phyloP scores from a whole-genome alignment of 2,329 filamentous ascomycete genomes.

The Pseudogymnoascus pannorum region DNA sequence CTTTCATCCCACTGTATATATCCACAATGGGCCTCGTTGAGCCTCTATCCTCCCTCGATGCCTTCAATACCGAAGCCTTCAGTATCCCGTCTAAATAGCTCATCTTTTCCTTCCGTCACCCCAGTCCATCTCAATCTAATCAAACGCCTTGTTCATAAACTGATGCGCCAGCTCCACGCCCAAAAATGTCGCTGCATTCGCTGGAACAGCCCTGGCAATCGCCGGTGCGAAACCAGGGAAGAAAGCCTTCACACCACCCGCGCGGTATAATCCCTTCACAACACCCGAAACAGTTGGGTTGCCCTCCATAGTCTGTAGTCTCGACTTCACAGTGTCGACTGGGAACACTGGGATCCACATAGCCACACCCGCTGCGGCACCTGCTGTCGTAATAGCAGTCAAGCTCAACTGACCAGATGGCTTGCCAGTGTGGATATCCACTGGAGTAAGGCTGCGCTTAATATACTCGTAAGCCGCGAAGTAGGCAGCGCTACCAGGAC shows the following conservation, averaged over 20 bases:
- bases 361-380: conserved; percentile 83
- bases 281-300: conserved; percentile 74
- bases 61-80: not conserved
- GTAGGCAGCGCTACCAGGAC: conserved; percentile 87
- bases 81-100: not conserved
- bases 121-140: conserved; percentile 24
- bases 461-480: conserved; percentile 97
- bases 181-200: conserved; percentile 91
- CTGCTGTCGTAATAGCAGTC: conserved; percentile 74
- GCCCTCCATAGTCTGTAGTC: conserved; percentile 85
- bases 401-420: conserved; percentile 72
- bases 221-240: conserved; percentile 96
- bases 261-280: conserved; percentile 72
- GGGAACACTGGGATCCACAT: conserved; percentile 99
- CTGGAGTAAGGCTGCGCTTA: conserved; percentile 79
- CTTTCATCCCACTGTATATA: not conserved
- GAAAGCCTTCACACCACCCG: conserved; percentile 81
- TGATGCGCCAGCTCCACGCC: conserved; percentile 79
- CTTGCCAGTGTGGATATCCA: conserved; percentile 65
- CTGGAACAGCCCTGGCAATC: conserved; percentile 84
- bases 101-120: not conserved
- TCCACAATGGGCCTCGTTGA: conserved; percentile 2
- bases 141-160: conserved; percentile 71
- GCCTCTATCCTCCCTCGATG: not conserved
- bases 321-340: conserved; percentile 90